Evolutionary conservation across 106 monocot species (phyloP).

Genomic region (Gastrodia elata): DNA sequence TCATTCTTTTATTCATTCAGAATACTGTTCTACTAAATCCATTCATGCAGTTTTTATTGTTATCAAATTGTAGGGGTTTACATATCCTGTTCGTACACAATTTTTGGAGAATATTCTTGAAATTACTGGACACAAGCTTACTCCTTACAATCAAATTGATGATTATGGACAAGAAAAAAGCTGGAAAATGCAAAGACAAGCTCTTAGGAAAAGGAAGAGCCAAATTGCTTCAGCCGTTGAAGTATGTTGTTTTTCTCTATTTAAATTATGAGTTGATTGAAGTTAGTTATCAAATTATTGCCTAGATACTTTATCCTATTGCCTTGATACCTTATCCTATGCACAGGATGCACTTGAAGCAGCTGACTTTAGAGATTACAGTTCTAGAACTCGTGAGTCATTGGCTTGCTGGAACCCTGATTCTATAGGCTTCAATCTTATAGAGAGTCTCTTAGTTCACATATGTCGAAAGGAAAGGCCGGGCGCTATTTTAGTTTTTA

Average conservation of each 20-base stretch:
- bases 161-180: constrained; percentile 99
- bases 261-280: not conserved
- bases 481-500: constrained; percentile 93
- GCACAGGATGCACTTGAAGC: constrained; percentile 82
- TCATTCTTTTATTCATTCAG: not conserved
- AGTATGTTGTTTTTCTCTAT: constrained; percentile 24
- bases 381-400: constrained; percentile 79
- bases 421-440: constrained; percentile 96
- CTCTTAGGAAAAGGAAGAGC: constrained; percentile 85
- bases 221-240: constrained; percentile 96
- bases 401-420: constrained; percentile 94
- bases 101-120: constrained; percentile 86
- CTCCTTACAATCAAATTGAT: constrained; percentile 96
- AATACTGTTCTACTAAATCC: not conserved
- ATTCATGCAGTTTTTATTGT: not conserved
- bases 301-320: constrained; percentile 3
- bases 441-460: constrained; percentile 77
- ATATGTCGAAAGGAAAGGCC: constrained; percentile 79
- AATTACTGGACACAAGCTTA: constrained; percentile 85
- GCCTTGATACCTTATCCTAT: constrained; percentile 5
- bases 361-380: constrained; percentile 84
- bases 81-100: constrained; percentile 79
- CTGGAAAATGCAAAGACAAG: constrained; percentile 99
- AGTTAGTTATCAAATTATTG: not conserved
- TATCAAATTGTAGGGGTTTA: constrained; percentile 66